These are phyloP conservation scores for Podila epigama DNA, from an alignment of 192 early-diverging fungal species.

Conservation along the genomic window DNA sequence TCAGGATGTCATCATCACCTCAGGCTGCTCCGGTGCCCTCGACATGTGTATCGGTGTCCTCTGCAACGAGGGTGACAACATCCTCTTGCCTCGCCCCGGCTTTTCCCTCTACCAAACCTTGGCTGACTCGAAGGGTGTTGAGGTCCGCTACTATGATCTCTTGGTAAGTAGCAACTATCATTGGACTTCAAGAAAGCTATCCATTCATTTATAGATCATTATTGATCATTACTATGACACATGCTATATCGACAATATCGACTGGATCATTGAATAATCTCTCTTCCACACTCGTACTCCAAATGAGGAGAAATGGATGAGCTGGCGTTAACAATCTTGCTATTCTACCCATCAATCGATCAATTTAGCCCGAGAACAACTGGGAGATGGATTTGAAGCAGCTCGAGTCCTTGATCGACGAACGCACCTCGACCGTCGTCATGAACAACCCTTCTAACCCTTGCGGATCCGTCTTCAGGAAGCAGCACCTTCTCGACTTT, in stretches of 20 bases:
- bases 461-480: constrained; percentile 86
- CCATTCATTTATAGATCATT: not conserved
- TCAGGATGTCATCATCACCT: constrained; percentile 82
- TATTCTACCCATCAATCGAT: not conserved
- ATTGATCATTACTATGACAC: not conserved
- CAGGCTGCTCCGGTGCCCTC: constrained; percentile 81
- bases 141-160: constrained; percentile 83
- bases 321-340: no score
- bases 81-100: constrained; percentile 83
- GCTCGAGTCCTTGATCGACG: constrained; percentile 81
- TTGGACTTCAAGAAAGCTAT: not conserved
- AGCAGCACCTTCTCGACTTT: constrained; percentile 74
- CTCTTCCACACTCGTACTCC: no score
- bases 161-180: constrained; percentile 50
- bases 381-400: constrained; percentile 89
- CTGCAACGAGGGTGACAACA: constrained; percentile 83
- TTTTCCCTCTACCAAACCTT: constrained; percentile 89
- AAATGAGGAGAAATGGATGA: no score
- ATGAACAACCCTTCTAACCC: constrained; percentile 96
- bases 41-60: constrained; percentile 77
- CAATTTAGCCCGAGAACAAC: constrained; percentile 68
- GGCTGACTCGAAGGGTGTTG: constrained; percentile 77
- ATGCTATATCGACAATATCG: not conserved
- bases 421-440: constrained; percentile 79
- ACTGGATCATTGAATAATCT: not conserved